phyloP scores from a whole-genome alignment of 176 grass and related monocot species.

The Coix lacrymajobi region DNA sequence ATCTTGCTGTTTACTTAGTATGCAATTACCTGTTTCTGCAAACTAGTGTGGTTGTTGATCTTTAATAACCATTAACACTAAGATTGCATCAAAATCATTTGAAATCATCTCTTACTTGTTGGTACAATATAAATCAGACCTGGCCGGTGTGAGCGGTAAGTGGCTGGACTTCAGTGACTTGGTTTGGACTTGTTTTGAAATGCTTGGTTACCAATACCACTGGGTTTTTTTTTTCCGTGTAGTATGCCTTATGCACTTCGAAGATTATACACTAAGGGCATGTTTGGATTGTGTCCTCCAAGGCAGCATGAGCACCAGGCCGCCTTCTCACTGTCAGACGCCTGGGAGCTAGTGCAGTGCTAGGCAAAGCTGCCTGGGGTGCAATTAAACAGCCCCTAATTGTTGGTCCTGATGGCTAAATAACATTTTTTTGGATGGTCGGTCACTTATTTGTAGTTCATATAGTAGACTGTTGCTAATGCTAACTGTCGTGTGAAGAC shows the following conservation, averaged over 20 bases:
- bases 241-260: background rate
- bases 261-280: conserved; percentile 15
- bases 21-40: background rate
- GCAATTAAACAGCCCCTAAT: background rate
- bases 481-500: background rate
- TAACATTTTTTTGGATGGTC: background rate
- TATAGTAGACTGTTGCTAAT: conserved; percentile 4
- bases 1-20: background rate
- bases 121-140: background rate
- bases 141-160: background rate
- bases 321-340: background rate
- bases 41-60: background rate
- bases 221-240: background rate
- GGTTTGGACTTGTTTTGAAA: background rate
- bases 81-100: background rate
- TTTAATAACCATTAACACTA: background rate
- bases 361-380: background rate
- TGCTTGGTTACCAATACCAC: background rate
- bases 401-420: background rate
- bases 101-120: background rate
- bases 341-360: background rate
- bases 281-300: background rate
- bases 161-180: background rate
- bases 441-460: background rate
- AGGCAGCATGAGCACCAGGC: background rate